phyloP scores from a whole-genome alignment of 2,329 filamentous ascomycete species.

The Exophiala dermatitidis region DNA sequence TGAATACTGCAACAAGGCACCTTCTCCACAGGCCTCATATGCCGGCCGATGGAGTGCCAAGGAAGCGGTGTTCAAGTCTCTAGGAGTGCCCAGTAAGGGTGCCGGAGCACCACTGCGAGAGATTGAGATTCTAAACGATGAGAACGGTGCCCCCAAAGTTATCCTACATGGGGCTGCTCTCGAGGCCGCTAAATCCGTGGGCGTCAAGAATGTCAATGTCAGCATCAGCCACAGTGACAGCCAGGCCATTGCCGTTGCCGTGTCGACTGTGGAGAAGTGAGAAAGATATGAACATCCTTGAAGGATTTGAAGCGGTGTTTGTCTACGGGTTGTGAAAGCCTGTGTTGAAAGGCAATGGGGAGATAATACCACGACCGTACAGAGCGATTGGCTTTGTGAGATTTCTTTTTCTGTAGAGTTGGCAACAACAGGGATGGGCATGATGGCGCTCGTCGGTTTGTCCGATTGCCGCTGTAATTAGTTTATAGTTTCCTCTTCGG shows the following conservation, averaged over 20 bases:
- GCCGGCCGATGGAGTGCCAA: constrained; percentile 95
- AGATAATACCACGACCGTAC: no score
- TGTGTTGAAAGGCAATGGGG: no score
- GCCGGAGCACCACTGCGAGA: constrained; percentile 86
- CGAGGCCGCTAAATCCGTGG: constrained; percentile 72
- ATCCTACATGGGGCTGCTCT: constrained; percentile 83
- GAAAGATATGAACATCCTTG: constrained; percentile 46
- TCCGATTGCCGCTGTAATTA: no score
- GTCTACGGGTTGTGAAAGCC: no score
- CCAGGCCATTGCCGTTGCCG: constrained; percentile 90
- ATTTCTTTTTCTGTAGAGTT: no score
- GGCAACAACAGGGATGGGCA: no score
- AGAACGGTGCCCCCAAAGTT: constrained; percentile 75
- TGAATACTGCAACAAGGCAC: constrained; percentile 72
- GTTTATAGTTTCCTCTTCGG: no score
- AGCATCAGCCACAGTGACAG: constrained; percentile 94
- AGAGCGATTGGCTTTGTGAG: no score
- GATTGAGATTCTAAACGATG: constrained; percentile 81
- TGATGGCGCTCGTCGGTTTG: no score
- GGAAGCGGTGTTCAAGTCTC: constrained; percentile 96
- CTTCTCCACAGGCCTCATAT: constrained; percentile 81
- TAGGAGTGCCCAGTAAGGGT: constrained; percentile 79
- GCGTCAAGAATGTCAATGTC: constrained; percentile 80
- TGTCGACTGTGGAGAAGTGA: constrained; percentile 49
- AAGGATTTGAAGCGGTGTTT: not conserved